Conservation (phyloP, 306 rosid species). For the Cyamopsis tetragonoloba region DNA sequence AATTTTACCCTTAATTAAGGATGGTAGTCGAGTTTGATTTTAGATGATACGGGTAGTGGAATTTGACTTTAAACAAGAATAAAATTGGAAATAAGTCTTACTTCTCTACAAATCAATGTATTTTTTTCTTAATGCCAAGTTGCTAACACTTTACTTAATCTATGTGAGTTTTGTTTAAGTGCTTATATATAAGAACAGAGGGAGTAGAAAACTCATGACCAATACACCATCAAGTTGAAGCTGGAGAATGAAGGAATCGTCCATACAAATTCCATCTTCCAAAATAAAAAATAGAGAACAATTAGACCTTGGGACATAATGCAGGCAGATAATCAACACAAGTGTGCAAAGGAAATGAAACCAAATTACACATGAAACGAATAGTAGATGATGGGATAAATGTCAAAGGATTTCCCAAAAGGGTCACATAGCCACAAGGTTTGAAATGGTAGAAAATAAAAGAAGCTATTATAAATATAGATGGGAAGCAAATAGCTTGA, state of each 20-base stretch:
- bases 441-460: not conserved
- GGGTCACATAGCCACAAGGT: constrained; percentile 5
- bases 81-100: too few relatives aligned
- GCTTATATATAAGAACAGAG: too few relatives aligned
- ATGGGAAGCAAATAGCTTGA: not conserved
- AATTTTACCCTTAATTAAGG: too few relatives aligned
- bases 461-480: not conserved
- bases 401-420: not conserved
- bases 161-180: too few relatives aligned
- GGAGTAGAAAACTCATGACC: too few relatives aligned
- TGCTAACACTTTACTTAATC: too few relatives aligned
- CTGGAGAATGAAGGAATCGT: not conserved
- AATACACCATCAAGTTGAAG: constrained; percentile 9
- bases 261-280: not conserved
- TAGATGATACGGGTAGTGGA: too few relatives aligned
- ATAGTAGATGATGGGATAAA: constrained; percentile 1
- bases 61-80: too few relatives aligned
- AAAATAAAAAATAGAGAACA: not conserved
- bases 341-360: not conserved
- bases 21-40: too few relatives aligned
- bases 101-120: too few relatives aligned
- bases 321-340: not conserved
- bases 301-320: not conserved
- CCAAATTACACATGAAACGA: not conserved
- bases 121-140: too few relatives aligned